phyloP scores from a whole-genome alignment of 2,329 filamentous ascomycete genomes.

The Fusarium napiforme region DNA sequence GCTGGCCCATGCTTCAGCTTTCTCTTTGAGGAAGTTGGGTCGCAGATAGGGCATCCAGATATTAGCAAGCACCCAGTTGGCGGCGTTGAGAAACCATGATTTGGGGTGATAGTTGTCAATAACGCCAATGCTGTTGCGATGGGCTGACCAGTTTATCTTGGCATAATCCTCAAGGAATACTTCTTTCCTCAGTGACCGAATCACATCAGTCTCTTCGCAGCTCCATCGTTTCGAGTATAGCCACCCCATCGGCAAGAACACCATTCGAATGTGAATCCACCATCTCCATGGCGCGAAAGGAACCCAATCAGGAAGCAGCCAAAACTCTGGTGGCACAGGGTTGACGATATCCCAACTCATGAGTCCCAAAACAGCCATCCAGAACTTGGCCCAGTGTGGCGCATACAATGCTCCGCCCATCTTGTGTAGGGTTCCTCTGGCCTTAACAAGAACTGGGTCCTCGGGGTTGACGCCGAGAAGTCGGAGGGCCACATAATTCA shows the following conservation, averaged over 20 bases:
- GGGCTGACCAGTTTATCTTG: conserved; percentile 77
- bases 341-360: conserved; percentile 93
- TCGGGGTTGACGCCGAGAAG: conserved; percentile 86
- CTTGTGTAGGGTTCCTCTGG: conserved; percentile 82
- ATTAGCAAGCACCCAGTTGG: conserved; percentile 82
- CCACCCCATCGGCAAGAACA: conserved; percentile 93
- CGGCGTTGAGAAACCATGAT: conserved; percentile 79
- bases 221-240: conserved; percentile 86
- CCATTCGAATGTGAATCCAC: conserved; percentile 98
- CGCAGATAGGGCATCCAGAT: conserved; percentile 85
- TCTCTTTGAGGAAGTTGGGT: conserved; percentile 70
- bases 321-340: conserved; percentile 91
- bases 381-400: conserved; percentile 98
- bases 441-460: conserved; percentile 86
- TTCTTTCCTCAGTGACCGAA: conserved; percentile 79
- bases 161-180: conserved; percentile 83
- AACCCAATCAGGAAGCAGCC: conserved; percentile 91
- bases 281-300: conserved; percentile 92
- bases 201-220: conserved; percentile 79
- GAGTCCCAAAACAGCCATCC: conserved; percentile 86
- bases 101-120: conserved; percentile 95
- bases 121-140: conserved; percentile 84
- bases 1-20: conserved; percentile 83
- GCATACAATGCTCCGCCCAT: conserved; percentile 85
- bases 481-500: conserved; percentile 88